A percentile compares a stretch with the other conserved stretches of the same genome.
These are phyloP conservation scores for Histomonas meleagridis DNA, from an alignment of 208 protist genomes.

Conservation along the genomic window DNA sequence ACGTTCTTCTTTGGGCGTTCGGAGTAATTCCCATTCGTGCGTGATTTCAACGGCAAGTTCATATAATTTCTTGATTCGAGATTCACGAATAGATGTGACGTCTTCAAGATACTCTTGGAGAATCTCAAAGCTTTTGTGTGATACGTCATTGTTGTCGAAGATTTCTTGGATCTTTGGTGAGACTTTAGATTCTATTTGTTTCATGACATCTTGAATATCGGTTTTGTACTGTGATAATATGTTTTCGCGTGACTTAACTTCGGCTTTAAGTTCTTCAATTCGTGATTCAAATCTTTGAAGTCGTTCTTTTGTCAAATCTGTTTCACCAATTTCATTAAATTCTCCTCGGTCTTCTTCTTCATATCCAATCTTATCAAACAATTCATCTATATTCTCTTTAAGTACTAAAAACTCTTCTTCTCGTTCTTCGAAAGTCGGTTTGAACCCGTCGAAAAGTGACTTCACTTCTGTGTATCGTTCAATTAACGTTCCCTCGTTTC, in stretches of 20 bases:
- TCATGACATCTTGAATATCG: background rate
- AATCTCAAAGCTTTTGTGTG: background rate
- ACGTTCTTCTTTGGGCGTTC: background rate
- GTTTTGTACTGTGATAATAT: background rate
- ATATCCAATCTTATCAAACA: background rate
- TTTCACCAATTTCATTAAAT: background rate
- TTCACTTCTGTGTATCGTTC: background rate
- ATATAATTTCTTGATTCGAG: background rate
- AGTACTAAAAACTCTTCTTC: background rate
- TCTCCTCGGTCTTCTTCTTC: background rate
- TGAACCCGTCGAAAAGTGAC: background rate
- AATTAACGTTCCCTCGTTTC: background rate
- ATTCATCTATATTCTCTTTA: background rate
- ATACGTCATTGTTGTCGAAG: background rate
- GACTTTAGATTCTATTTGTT: background rate
- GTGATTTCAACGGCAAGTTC: background rate
- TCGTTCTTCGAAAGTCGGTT: background rate
- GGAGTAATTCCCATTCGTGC: background rate
- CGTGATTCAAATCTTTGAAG: background rate
- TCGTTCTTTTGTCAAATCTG: conserved; percentile 2
- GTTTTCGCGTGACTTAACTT: background rate
- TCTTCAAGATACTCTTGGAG: background rate
- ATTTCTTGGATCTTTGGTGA: background rate
- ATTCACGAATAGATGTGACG: background rate
- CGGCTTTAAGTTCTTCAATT: background rate